phyloP scores from a whole-genome alignment of 108 stramenopile genomes.

The Pseudonitzschia delicatissima region DNA sequence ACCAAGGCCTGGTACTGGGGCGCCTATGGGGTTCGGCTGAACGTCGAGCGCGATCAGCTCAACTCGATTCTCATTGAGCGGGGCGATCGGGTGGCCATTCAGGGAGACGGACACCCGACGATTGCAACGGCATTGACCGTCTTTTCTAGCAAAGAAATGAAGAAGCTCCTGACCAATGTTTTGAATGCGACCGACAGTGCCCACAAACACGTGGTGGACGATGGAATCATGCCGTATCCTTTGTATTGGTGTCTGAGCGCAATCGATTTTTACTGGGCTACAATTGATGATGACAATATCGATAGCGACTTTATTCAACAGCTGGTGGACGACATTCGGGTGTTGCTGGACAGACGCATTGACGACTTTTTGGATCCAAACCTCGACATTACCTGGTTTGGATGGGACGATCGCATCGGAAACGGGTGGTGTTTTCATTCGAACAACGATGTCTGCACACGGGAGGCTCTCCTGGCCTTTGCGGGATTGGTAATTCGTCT shows the following conservation, averaged over 20 bases:
- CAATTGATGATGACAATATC: background rate
- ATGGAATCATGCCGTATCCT: constrained; percentile 42
- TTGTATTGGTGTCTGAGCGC: constrained; percentile 35
- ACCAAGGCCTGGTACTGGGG: constrained; percentile 40
- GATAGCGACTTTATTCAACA: constrained; percentile 16
- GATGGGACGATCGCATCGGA: constrained; percentile 49
- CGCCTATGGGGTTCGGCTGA: constrained; percentile 47
- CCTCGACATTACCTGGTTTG: constrained; percentile 41
- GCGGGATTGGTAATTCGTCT: constrained; percentile 35
- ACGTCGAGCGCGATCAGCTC: constrained; percentile 34
- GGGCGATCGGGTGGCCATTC: constrained; percentile 51
- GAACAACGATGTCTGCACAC: constrained; percentile 28
- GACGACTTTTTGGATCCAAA: constrained; percentile 30
- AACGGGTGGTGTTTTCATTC: constrained; percentile 49
- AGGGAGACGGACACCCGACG: constrained; percentile 46
- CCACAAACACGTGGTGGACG: constrained; percentile 37
- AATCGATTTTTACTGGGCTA: constrained; percentile 28
- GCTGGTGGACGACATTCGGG: constrained; percentile 14
- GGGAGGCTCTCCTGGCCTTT: constrained; percentile 37
- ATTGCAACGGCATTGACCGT: constrained; percentile 37
- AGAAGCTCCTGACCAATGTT: constrained; percentile 7
- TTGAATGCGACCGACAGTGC: constrained; percentile 29
- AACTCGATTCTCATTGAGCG: constrained; percentile 45
- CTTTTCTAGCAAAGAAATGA: constrained; percentile 19
- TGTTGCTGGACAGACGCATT: constrained; percentile 28